Conservation (phyloP, 2,329 filamentous ascomycete genomes). For the Aspergillus tanneri region DNA sequence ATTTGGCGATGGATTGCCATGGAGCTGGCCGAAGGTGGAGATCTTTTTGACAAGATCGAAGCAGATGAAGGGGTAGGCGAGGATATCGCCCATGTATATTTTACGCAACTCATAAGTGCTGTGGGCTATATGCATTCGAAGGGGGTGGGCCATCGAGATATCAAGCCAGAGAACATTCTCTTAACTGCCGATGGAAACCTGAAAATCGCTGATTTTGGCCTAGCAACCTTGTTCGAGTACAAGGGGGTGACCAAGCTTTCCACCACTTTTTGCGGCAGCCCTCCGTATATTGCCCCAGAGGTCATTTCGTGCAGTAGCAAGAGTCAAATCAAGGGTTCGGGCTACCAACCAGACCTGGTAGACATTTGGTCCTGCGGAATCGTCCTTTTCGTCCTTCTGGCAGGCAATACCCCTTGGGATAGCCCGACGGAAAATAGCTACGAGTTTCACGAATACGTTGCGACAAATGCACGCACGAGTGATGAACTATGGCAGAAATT, state of each 20-base stretch:
- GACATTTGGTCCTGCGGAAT: constrained; percentile 98
- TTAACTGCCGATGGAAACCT: constrained; percentile 79
- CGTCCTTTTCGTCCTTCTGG: constrained; percentile 91
- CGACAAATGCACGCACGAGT: constrained; percentile 73
- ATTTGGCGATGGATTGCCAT: constrained; percentile 97
- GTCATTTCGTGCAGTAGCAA: constrained; percentile 62
- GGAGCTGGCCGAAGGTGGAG: constrained; percentile 92
- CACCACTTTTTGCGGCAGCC: constrained; percentile 88
- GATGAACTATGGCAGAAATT: constrained; percentile 84
- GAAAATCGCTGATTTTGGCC: constrained; percentile 94
- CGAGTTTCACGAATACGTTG: constrained; percentile 86
- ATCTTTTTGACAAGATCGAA: constrained; percentile 99
- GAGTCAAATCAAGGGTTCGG: constrained; percentile 45
- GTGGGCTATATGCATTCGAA: constrained; percentile 95
- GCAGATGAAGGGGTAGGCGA: constrained; percentile 92
- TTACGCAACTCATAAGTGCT: constrained; percentile 83
- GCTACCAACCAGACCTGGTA: constrained; percentile 67
- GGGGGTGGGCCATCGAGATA: constrained; percentile 86
- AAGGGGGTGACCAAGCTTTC: constrained; percentile 79
- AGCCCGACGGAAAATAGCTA: constrained; percentile 82
- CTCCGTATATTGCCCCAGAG: constrained; percentile 95
- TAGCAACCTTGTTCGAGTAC: constrained; percentile 90
- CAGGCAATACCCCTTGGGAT: constrained; percentile 98
- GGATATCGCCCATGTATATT: constrained; percentile 95
- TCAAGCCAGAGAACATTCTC: constrained; percentile 94